Conservation (phyloP, 495 filamentous ascomycete species). For the Hapsidospora chrysogenum region DNA sequence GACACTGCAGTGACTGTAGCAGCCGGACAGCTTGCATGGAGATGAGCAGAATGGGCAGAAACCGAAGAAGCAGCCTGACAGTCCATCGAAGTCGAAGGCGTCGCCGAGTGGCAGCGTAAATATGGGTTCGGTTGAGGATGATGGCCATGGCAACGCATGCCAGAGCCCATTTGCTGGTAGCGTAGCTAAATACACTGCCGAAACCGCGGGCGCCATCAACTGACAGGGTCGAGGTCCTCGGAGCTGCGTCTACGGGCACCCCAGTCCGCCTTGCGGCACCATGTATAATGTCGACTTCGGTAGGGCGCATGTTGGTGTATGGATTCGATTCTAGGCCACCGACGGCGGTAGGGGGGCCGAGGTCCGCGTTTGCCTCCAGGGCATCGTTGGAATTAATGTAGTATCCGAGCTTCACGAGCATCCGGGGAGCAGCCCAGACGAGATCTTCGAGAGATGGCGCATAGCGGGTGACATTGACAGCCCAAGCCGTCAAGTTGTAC, state of each 20-base stretch:
- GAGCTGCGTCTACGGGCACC: conserved; percentile 14
- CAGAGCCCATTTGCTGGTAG: conserved; percentile 88
- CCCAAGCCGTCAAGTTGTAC: conserved; percentile 30
- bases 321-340: conserved; percentile 41
- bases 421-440: conserved; percentile 41
- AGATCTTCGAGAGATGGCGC: conserved; percentile 36
- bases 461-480: conserved; percentile 24
- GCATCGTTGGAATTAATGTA: no score
- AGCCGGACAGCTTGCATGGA: conserved; percentile 46
- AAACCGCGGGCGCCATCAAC: conserved; percentile 38
- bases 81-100: conserved; percentile 55
- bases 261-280: not conserved
- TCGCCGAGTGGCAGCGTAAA: conserved; percentile 78
- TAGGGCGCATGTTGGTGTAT: conserved; percentile 11
- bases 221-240: conserved; percentile 27
- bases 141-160: conserved; percentile 72
- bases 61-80: conserved; percentile 53
- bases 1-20: conserved; percentile 78
- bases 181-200: conserved; percentile 79
- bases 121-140: conserved; percentile 76
- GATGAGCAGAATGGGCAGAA: conserved; percentile 62
- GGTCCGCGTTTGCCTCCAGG: no score
- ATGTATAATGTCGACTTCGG: not conserved
- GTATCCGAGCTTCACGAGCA: conserved; percentile 46
- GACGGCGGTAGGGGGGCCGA: conserved; percentile 44